Evolutionary conservation across 1,284 basidiomycete species (phyloP), one percentile per base, ranked within the genome.

Genomic region (Earliella scabrosa): DNA sequence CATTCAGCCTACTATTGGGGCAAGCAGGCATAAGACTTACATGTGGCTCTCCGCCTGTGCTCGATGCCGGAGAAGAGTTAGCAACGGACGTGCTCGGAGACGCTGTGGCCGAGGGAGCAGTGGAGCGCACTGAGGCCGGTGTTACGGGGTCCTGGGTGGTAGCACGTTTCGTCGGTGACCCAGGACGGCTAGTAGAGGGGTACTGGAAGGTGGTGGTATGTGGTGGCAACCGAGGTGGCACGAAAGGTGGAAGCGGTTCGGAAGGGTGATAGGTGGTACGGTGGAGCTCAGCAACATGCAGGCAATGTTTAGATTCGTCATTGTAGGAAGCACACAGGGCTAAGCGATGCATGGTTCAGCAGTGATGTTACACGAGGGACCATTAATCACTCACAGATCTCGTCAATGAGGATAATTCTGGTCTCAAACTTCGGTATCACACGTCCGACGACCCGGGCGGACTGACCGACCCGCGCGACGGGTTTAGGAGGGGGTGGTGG

Each of bases 241-340:
- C 80, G 81, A 46, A 86, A 74, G 18, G 75, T 63, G 59, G 60
- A 86, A 90, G 3, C 79, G 78, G 38, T 50, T 62, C 18, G 47
- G 50, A 18, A 72, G 73, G 20, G 71, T 52, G 78, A 66, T 90
- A 90, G 44, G 70, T 73, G 1, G 73, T 75, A 58, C 75, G 71
- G 66, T 88, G 88, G 9, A 90, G 71, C 2, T 75, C 63, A 3
- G 75, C 71, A 11, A 88, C 88, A 16, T 60, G 63, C 46, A 76
- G 72, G 77, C 84, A 82, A 62, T 92, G 88, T 2, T 63, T 59
- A 5, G 84, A 76, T 67, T 92, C 86, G 3, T 87, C 86, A 51
- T 85, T 83, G 0, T 71, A 66, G 13, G 82, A 82, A 18, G 60
- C 54, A 62, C 84, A 88, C 13, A 11, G 47, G 61, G 65, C 36